These are phyloP conservation scores for Globisporangium megalacanthum DNA, from an alignment of 352 stramenopile species.

Conservation along the genomic window DNA sequence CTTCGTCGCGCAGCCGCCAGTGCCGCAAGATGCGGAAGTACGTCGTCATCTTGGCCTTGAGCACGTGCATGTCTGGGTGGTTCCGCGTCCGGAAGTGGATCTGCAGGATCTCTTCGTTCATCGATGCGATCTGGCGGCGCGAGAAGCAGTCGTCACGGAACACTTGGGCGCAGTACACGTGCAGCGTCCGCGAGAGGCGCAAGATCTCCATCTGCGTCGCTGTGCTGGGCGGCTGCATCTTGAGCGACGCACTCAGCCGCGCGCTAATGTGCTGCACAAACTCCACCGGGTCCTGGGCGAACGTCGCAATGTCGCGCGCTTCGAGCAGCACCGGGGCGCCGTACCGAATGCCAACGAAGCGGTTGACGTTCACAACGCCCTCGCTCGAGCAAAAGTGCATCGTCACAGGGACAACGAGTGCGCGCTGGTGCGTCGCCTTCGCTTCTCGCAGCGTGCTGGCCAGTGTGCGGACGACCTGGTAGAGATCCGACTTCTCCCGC, in stretches of 20 bases:
- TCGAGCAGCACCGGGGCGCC: slow-evolving; percentile 60
- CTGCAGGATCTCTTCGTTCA: slow-evolving; percentile 79
- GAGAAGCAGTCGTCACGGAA: slow-evolving; percentile 69
- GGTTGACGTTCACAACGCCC: slow-evolving; percentile 36
- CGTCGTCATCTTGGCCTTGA: slow-evolving; percentile 59
- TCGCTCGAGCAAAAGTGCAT: slow-evolving; percentile 56
- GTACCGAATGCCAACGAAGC: slow-evolving; percentile 56
- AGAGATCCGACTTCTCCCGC: slow-evolving; percentile 38
- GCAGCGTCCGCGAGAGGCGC: slow-evolving; percentile 53
- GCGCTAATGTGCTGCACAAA: slow-evolving; percentile 61
- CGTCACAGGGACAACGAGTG: slow-evolving; percentile 54
- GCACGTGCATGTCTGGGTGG: slow-evolving; percentile 60
- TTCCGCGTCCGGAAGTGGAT: slow-evolving; percentile 71
- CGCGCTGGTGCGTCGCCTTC: slow-evolving; percentile 32
- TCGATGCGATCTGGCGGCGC: slow-evolving; percentile 59
- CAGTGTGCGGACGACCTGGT: slow-evolving; percentile 48
- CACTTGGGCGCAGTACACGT: slow-evolving; percentile 67
- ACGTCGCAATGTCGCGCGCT: slow-evolving; percentile 48
- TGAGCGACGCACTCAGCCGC: slow-evolving; percentile 44
- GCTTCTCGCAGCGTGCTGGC: slow-evolving; percentile 33
- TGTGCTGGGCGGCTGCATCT: slow-evolving; percentile 47
- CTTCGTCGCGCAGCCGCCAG: slow-evolving; percentile 62
- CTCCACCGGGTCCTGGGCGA: slow-evolving; percentile 48
- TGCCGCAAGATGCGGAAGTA: slow-evolving; percentile 56
- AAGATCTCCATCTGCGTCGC: slow-evolving; percentile 65